Evolutionary conservation across 2,329 filamentous ascomycete species (phyloP).

Genomic region (Thermochaetoides dissita): DNA sequence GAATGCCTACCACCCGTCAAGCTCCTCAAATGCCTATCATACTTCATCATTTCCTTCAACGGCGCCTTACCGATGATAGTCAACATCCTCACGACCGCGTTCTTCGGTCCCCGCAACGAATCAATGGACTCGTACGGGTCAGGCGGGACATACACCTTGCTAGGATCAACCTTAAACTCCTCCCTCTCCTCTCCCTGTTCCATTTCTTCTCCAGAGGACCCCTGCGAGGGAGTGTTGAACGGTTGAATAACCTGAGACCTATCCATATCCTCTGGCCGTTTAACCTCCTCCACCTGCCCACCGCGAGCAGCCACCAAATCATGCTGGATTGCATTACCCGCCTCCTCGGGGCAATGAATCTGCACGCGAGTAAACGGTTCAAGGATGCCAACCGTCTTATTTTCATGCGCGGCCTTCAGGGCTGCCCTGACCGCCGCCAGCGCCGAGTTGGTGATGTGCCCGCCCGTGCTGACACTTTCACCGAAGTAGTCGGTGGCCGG

Average conservation of each 20-base stretch:
- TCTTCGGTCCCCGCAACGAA: conserved; percentile 38
- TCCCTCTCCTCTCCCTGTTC: neutral
- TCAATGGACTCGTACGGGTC: conserved; percentile 60
- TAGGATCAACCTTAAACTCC: conserved; percentile 44
- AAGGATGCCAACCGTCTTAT: conserved; percentile 51
- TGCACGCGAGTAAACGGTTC: conserved; percentile 88
- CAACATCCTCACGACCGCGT: conserved; percentile 33
- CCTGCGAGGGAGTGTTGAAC: conserved; percentile 12
- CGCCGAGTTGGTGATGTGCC: conserved; percentile 52
- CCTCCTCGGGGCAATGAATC: conserved; percentile 72
- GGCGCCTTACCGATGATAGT: conserved; percentile 78
- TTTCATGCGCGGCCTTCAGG: conserved; percentile 46
- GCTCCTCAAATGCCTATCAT: conserved; percentile 75
- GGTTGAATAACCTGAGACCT: neutral
- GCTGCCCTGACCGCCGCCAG: conserved; percentile 51
- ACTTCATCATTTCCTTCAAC: conserved; percentile 92
- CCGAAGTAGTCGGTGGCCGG: conserved; percentile 51
- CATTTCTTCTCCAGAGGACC: neutral
- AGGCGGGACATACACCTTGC: conserved; percentile 70
- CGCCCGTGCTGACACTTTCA: conserved; percentile 53
- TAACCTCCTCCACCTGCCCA: conserved; percentile 61
- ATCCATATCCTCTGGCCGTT: conserved; percentile 29
- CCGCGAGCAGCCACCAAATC: conserved; percentile 65
- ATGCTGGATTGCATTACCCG: conserved; percentile 68
- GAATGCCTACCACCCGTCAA: conserved; percentile 69